These are phyloP conservation scores for Aspergillus texensis DNA, from an alignment of 2,329 filamentous ascomycete species.

Conservation along the genomic window DNA sequence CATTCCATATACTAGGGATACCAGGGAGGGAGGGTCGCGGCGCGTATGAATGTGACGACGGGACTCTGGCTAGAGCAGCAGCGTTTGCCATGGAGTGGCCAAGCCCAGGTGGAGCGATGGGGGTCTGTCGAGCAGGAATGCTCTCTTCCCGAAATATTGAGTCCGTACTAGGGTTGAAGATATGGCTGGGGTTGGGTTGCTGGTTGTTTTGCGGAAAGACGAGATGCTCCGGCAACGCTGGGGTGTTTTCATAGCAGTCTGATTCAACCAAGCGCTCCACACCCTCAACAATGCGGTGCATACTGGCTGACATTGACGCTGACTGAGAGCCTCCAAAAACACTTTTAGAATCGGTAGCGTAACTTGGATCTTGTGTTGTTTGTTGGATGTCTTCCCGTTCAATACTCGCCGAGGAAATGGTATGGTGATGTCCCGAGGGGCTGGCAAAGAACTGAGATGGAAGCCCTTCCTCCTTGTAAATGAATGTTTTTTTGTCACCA, in stretches of 20 bases:
- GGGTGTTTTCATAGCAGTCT: constrained; percentile 41
- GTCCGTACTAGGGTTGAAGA: constrained; percentile 25
- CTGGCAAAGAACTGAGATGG: constrained; percentile 54
- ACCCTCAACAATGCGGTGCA: constrained; percentile 43
- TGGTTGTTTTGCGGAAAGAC: constrained; percentile 28
- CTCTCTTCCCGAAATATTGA: constrained; percentile 27
- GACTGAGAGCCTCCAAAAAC: constrained; percentile 49
- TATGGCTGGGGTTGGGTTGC: constrained; percentile 27
- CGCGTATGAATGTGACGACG: constrained; percentile 36
- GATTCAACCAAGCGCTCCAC: constrained; percentile 44
- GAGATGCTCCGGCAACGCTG: constrained; percentile 30
- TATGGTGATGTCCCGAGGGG: constrained; percentile 44
- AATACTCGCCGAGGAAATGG: constrained; percentile 43
- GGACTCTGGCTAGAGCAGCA: constrained; percentile 22
- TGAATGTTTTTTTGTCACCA: constrained; percentile 50
- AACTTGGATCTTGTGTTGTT: constrained; percentile 27
- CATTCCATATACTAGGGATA: constrained; percentile 50
- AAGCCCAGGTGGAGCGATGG: constrained; percentile 39
- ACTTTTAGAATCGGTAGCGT: constrained; percentile 33
- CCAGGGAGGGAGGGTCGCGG: constrained; percentile 32
- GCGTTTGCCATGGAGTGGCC: constrained; percentile 26
- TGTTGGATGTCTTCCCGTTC: constrained; percentile 44
- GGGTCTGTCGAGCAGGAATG: constrained; percentile 26
- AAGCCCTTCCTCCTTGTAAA: constrained; percentile 56
- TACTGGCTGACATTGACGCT: constrained; percentile 45